These are phyloP conservation scores for Arabidopsis hybrid DNA, from an alignment of 441 rosid genomes.

Conservation along the genomic window DNA sequence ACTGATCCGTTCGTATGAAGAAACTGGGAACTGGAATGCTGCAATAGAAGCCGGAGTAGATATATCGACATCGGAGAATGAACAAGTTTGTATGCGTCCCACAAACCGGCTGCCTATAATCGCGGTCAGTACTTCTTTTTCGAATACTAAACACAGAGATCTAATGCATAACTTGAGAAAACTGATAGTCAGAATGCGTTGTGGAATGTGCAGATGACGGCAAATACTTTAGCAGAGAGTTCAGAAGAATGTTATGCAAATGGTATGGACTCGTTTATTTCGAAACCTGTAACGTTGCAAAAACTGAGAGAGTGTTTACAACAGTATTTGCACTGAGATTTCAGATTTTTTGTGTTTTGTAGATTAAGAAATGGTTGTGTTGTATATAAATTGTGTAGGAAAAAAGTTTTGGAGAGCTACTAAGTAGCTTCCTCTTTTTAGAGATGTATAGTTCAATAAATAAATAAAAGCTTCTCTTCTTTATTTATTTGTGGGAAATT, in stretches of 20 bases:
- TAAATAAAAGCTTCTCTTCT: slow-evolving; percentile 29
- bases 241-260: slow-evolving; percentile 89
- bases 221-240: slow-evolving; percentile 92
- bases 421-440: slow-evolving; percentile 40
- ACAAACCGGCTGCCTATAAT: slow-evolving; percentile 71
- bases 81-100: slow-evolving; percentile 27
- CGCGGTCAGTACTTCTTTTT: slow-evolving; percentile 60
- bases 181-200: slow-evolving; percentile 1
- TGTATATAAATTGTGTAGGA: slow-evolving; percentile 52
- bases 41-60: slow-evolving; percentile 77
- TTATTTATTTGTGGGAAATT: slow-evolving; percentile 38
- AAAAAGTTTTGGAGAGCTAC: slow-evolving; percentile 59
- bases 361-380: slow-evolving; percentile 46
- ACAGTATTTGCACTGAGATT: slow-evolving; percentile 58
- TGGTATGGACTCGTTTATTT: slow-evolving; percentile 96
- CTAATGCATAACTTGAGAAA: slow-evolving; percentile 48
- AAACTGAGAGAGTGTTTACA: slow-evolving; percentile 80
- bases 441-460: slow-evolving; percentile 41
- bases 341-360: slow-evolving; percentile 41
- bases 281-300: slow-evolving; percentile 89
- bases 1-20: slow-evolving; percentile 87
- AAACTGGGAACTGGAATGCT: slow-evolving; percentile 85
- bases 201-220: slow-evolving; percentile 87
- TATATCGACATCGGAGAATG: slow-evolving; percentile 37
- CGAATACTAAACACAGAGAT: slow-evolving; percentile 54